These are phyloP conservation scores for Crithidia sp. DNA, from an alignment of 208 protist genomes.

Conservation along the genomic window DNA sequence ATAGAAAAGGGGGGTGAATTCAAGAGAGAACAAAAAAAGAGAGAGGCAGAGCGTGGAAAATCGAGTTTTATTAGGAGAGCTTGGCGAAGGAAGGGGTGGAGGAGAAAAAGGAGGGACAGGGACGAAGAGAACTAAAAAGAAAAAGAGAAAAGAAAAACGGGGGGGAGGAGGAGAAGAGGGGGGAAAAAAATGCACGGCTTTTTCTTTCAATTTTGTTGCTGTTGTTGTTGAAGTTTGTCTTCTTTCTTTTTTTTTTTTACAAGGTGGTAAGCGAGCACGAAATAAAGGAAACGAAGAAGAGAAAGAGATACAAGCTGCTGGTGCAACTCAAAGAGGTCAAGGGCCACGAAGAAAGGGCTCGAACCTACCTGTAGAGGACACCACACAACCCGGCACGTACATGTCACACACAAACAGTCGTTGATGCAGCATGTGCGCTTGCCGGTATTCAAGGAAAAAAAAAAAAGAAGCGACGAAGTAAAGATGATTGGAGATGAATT, in stretches of 20 bases:
- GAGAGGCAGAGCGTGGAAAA: neutral
- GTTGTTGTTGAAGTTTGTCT: neutral
- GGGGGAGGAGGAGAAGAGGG: neutral
- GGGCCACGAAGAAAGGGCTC: no score
- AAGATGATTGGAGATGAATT: no score
- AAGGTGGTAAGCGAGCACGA: neutral
- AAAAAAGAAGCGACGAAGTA: no score
- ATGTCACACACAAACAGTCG: no score
- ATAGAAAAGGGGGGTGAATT: neutral
- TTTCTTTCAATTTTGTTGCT: neutral
- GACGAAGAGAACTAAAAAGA: neutral
- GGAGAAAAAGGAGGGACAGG: neutral
- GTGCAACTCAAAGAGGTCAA: no score
- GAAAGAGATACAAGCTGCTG: no score
- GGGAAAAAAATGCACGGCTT: neutral
- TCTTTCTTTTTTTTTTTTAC: neutral
- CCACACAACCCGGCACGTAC: no score
- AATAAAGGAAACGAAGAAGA: no score
- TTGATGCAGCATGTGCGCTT: no score
- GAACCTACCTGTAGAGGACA: no score
- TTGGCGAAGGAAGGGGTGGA: neutral
- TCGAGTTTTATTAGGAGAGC: neutral
- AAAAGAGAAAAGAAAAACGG: neutral
- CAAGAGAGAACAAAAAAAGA: neutral
- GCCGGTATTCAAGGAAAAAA: no score